Base-by-base conservation (phyloP, 2,329 filamentous ascomycete genomes). In the Bipolaris victoriae region DNA sequence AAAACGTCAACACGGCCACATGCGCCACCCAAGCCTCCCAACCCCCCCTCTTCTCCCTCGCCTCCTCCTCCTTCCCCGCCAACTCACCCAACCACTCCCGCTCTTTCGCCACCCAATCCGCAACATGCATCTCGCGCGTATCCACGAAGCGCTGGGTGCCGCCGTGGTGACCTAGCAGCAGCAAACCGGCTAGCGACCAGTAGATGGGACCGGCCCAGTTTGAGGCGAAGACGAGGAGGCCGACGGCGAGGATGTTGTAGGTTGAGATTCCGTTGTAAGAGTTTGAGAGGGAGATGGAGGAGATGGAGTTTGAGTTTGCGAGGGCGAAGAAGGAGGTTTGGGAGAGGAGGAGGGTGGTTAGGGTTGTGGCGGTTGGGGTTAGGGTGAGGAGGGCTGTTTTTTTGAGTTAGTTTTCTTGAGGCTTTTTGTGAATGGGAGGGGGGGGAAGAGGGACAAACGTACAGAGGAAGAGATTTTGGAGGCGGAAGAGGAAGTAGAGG, bases 131-230 rank as follows among this genome's bases (percentile, higher is more conserved):
- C 48, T 73, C 64, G 0, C 16, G 18, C 0, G 62, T 64, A 7
- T 65, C 45, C 33, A 67, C 59, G 51, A 63, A 58, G 43, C 68
- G 65, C 16, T 64, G 59, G 1, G 55, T 52, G 2, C 44, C 49
- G 18, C 65, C 64, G 24, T 70, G 63, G 10, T 24, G 31, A 29
- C 74, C 73, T 46, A 77, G 65, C 13, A 90, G 71, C 1, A 90
- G 78, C 7, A 91, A 74, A 18, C 87, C 77, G 3, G 83, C 86
- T 1, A 86, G 85, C 15, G 87, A 88, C 91, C 93, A 99, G 85
- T 91, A 98, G 10, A 98, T 85, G 0, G 93, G 87, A 0, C 90
- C 95, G 0, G 91, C 88, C 93, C 94, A 99, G 74, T 99, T 99
- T 66, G 90, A 87, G 6, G 92, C 74, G 70, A 97, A 97, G 2